These are phyloP conservation scores for Termitomyces bulborhizus DNA, from an alignment of 768 basidiomycete genomes.

Conservation along the genomic window DNA sequence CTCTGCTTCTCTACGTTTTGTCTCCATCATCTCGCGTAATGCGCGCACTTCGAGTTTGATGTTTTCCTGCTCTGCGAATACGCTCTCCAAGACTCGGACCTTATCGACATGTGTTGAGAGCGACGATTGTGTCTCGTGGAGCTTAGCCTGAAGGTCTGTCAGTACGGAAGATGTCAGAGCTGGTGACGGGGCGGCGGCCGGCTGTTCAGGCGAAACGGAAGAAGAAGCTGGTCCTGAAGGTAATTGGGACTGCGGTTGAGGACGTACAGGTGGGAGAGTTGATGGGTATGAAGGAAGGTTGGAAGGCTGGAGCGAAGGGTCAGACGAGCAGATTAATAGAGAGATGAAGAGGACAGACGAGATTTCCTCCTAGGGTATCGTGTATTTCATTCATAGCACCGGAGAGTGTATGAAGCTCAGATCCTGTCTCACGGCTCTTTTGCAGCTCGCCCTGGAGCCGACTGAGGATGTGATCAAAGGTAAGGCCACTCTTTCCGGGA, in stretches of 20 bases:
- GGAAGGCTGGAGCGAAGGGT: constrained; percentile 37
- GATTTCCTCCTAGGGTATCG: constrained; percentile 79
- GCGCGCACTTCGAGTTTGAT: constrained; percentile 73
- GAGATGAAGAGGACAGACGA: constrained; percentile 43
- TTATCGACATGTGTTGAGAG: constrained; percentile 75
- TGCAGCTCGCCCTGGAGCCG: constrained; percentile 90
- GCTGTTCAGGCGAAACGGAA: constrained; percentile 16
- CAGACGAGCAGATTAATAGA: background rate
- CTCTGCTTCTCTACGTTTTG: constrained; percentile 44
- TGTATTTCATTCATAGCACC: constrained; percentile 86
- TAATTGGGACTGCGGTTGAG: constrained; percentile 19
- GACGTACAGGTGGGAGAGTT: constrained; percentile 59
- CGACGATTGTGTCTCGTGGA: constrained; percentile 77
- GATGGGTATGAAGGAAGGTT: constrained; percentile 60
- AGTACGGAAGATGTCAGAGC: constrained; percentile 24
- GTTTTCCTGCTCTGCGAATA: constrained; percentile 78
- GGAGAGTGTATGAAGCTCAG: constrained; percentile 73
- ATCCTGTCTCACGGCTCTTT: constrained; percentile 90
- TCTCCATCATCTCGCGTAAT: constrained; percentile 69
- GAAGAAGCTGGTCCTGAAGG: constrained; percentile 14
- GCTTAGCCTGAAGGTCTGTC: constrained; percentile 71
- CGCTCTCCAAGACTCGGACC: constrained; percentile 74
- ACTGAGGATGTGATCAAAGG: constrained; percentile 87
- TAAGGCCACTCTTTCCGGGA: constrained; percentile 80
- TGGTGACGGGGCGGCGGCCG: constrained; percentile 16